Conservation (phyloP, 257 asterid genomes). For the Cruciata laevipes region DNA sequence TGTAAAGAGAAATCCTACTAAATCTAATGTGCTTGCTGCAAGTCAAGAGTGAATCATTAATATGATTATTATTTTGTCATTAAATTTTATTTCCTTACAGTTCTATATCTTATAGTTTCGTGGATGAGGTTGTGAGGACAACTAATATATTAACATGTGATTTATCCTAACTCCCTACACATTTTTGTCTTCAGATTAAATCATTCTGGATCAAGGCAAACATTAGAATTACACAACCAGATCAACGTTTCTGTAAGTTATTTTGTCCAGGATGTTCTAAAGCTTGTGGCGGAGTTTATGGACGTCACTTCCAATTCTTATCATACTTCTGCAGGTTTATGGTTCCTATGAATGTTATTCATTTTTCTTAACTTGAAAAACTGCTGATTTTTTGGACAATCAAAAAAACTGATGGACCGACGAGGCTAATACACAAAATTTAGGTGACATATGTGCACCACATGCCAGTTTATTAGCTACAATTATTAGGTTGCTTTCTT, state of each 20-base stretch:
- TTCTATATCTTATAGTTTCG: not conserved
- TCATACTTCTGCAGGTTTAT: too few relatives aligned
- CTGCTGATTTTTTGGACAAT: too few relatives aligned
- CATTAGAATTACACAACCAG: not conserved
- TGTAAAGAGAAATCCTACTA: not conserved
- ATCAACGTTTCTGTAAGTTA: not conserved
- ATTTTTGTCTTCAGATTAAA: not conserved
- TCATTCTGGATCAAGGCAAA: not conserved
- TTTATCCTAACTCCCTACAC: not conserved
- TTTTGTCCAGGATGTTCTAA: not conserved
- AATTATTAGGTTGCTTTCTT: too few relatives aligned
- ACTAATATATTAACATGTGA: not conserved
- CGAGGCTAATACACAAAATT: too few relatives aligned
- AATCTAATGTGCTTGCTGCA: not conserved
- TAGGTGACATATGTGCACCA: too few relatives aligned
- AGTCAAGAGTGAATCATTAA: not conserved
- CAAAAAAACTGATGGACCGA: too few relatives aligned
- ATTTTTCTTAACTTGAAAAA: too few relatives aligned
- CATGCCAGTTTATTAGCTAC: too few relatives aligned
- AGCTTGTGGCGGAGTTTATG: not conserved
- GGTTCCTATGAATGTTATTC: too few relatives aligned
- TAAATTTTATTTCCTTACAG: too few relatives aligned
- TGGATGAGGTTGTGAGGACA: not conserved
- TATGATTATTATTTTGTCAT: not conserved
- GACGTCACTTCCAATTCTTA: not conserved